Evolutionary conservation across 129 eudicot species (phyloP).

Genomic region (Flaveria ramosissima): DNA sequence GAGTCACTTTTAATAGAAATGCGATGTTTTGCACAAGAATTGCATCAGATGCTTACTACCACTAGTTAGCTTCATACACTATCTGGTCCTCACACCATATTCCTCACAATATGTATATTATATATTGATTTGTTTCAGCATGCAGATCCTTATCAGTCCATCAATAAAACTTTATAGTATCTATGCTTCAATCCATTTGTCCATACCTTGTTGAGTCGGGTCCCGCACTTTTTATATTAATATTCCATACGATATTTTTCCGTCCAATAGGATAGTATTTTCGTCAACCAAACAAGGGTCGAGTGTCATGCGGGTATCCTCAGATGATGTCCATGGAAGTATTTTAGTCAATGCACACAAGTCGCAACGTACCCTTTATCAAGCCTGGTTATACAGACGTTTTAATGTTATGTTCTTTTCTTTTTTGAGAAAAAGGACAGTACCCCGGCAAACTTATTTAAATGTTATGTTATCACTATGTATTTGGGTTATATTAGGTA

Average conservation of each 20-base stretch:
- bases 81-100: conserved; percentile 35
- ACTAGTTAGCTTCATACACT: conserved; percentile 17
- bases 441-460: too few species aligned
- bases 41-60: conserved; percentile 44
- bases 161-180: not conserved
- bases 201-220: not conserved
- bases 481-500: too few species aligned
- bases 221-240: not conserved
- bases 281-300: not conserved
- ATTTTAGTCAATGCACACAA: too few species aligned
- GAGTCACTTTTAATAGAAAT: conserved; percentile 33
- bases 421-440: too few species aligned
- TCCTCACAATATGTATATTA: conserved; percentile 11
- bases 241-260: not conserved
- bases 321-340: too few species aligned
- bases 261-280: not conserved
- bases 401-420: too few species aligned
- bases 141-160: not conserved
- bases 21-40: conserved; percentile 29
- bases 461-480: too few species aligned
- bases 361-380: too few species aligned
- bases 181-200: conserved; percentile 1
- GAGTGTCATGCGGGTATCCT: too few species aligned
- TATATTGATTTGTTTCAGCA: conserved; percentile 12
- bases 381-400: too few species aligned